phyloP scores from a whole-genome alignment of 2,329 filamentous ascomycete species.

The Alternaria sp. region DNA sequence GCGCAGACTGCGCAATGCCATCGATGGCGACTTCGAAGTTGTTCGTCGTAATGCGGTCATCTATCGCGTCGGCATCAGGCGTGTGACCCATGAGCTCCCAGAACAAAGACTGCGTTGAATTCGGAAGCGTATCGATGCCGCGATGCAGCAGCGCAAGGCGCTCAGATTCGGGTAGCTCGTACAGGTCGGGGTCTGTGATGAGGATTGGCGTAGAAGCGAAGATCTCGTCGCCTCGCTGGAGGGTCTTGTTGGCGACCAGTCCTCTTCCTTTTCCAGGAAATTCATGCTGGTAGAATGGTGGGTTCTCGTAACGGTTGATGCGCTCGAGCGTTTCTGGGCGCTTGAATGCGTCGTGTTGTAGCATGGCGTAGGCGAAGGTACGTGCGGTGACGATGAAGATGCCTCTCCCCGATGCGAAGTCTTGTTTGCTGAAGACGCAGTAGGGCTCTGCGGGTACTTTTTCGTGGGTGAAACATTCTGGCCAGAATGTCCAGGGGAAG shows the following conservation, averaged over 20 bases:
- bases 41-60: slow-evolving; percentile 46
- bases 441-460: slow-evolving; percentile 32
- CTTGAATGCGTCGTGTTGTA: slow-evolving; percentile 39
- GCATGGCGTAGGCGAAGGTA: slow-evolving; percentile 33
- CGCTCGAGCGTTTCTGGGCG: slow-evolving; percentile 22
- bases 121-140: slow-evolving; percentile 35
- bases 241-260: slow-evolving; percentile 43
- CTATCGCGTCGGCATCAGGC: slow-evolving; percentile 38
- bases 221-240: slow-evolving; percentile 43
- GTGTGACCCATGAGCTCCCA: slow-evolving; percentile 39
- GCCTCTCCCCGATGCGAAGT: slow-evolving; percentile 40
- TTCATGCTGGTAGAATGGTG: slow-evolving; percentile 37
- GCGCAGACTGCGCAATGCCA: slow-evolving; percentile 29
- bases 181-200: slow-evolving; percentile 35
- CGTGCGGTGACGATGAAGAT: slow-evolving; percentile 41
- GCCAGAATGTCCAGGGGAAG: slow-evolving; percentile 45
- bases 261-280: slow-evolving; percentile 44
- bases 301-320: slow-evolving; percentile 35
- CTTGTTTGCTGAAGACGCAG: slow-evolving; percentile 40
- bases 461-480: slow-evolving; percentile 40
- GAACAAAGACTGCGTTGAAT: slow-evolving; percentile 25
- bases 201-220: slow-evolving; percentile 43
- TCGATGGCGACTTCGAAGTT: slow-evolving; percentile 41
- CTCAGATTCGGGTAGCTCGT: slow-evolving; percentile 30
- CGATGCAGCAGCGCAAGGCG: slow-evolving; percentile 36